Base-by-base conservation (phyloP, 2,329 filamentous ascomycete species). In the Penicillium sp. region DNA sequence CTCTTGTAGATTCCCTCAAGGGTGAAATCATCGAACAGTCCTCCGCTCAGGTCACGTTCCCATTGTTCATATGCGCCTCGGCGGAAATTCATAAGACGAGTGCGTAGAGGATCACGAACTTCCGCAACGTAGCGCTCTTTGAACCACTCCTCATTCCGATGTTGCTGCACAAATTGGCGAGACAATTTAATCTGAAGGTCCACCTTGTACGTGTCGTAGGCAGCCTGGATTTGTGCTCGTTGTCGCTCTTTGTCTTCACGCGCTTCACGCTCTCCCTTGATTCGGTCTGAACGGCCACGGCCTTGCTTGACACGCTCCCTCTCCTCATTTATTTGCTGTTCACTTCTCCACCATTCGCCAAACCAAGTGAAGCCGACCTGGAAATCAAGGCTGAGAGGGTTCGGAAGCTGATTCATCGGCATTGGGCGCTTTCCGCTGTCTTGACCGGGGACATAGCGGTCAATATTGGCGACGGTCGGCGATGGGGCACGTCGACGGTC, bases 61-160 rank as follows among this genome's bases (percentile, higher is more conserved):
- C 94, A 99, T 63, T 94, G 89, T 43, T 81, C 83, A 71, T 94
- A 96, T 47, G 85, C 84, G 13, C 83, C 85, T 38, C 86, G 85
- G 43, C 95, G 87, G 68, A 89, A 91, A 43, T 91, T 87, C 70
- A 87, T 88, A 48, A 97, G 77, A 65, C 90, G 87, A 54, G 79
- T 77, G 51, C 88, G 86, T 65, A 96, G 84, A 2, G 82, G 80
- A 60, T 92, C 86, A 47, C 89, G 82, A 49, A 93, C 85, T 61
- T 94, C 90, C 1, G 90, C 84, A 28, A 95, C 86, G 65, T 99
- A 99, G 69, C 90, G 86, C 74, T 99, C 94, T 63, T 87, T 90
- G 76, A 99, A 99, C 94, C 94, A 99, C 69, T 99, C 93, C 71
- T 99, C 94, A 41, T 86, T 85, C 70, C 95, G 96, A 74, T 99